Evolutionary conservation across 805 yeast species (phyloP).

Genomic region (Zygoascus biomembranicola): DNA sequence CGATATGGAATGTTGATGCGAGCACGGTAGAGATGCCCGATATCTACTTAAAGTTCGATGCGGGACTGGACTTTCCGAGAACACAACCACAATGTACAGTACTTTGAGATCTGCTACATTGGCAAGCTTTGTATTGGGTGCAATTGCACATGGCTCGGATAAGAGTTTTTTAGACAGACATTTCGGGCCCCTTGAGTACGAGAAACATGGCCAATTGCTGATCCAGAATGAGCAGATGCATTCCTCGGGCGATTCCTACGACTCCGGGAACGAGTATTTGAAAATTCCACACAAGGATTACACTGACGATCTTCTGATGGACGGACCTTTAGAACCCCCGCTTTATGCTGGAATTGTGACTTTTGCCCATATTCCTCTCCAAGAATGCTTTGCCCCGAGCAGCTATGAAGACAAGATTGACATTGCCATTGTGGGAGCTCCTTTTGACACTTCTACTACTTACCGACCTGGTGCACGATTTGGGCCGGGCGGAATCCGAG

Average conservation of each 20-base stretch:
- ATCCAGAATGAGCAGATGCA: not conserved
- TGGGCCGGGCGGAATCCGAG: slow-evolving; percentile 46
- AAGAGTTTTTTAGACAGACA: not conserved
- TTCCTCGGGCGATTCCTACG: not conserved
- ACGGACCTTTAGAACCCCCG: not conserved
- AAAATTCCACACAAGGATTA: slow-evolving; percentile 6
- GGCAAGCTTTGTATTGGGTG: not conserved
- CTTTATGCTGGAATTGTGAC: slow-evolving; percentile 28
- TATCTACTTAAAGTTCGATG: no score
- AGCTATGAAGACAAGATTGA: slow-evolving; percentile 40
- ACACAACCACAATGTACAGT: not conserved
- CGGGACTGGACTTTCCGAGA: no score
- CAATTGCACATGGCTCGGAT: not conserved
- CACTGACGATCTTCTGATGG: not conserved
- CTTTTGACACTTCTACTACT: slow-evolving; percentile 74
- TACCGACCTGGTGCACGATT: slow-evolving; percentile 76
- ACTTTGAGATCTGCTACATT: not conserved
- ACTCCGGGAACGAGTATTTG: not conserved
- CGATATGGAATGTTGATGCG: no score
- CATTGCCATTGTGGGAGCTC: slow-evolving; percentile 68
- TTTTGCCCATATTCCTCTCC: slow-evolving; percentile 62
- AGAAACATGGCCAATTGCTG: not conserved
- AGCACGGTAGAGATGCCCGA: no score
- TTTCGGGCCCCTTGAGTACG: slow-evolving; percentile 3
- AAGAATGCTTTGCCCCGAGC: slow-evolving; percentile 41